Percentiles rank a stretch among this genome's conserved stretches.
Evolutionary conservation across 129 eudicot genomes (phyloP).

Genomic region (Saussurea involucrata): DNA sequence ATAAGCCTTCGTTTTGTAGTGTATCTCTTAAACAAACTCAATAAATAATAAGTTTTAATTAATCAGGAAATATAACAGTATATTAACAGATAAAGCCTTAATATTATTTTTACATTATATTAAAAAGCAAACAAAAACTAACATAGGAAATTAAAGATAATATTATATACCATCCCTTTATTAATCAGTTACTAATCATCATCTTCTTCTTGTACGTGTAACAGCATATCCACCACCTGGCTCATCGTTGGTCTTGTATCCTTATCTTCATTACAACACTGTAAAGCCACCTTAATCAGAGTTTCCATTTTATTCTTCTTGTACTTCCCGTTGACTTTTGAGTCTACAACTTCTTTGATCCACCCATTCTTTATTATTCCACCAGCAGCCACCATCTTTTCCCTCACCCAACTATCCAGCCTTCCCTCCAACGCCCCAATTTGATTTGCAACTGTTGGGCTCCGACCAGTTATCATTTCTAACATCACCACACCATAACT

Average conservation of each 20-base stretch:
- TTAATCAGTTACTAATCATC: neutral
- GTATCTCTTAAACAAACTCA: too few relatives aligned
- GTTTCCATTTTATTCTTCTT: constrained; percentile 12
- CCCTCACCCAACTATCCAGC: constrained; percentile 29
- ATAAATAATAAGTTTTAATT: too few relatives aligned
- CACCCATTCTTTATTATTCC: neutral
- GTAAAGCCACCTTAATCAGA: constrained; percentile 24
- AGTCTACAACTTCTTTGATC: constrained; percentile 23
- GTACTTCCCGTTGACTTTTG: neutral
- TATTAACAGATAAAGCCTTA: too few relatives aligned
- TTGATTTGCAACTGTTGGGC: neutral
- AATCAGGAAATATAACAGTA: too few relatives aligned
- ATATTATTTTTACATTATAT: too few relatives aligned
- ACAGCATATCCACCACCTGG: constrained; percentile 32
- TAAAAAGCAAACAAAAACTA: too few relatives aligned
- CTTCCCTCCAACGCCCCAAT: neutral
- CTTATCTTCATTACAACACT: constrained; percentile 35
- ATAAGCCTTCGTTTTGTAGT: too few relatives aligned
- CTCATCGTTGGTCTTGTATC: constrained; percentile 44
- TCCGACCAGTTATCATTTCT: constrained; percentile 21
- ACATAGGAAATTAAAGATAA: too few relatives aligned
- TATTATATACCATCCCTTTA: neutral
- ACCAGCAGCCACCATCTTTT: constrained; percentile 6
- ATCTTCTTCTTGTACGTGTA: neutral
- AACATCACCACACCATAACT: constrained; percentile 21